Percentiles rank a stretch among this genome's conserved stretches.
Evolutionary conservation across 768 basidiomycete species (phyloP).

Genomic region (Phlebiopsis gigantea): DNA sequence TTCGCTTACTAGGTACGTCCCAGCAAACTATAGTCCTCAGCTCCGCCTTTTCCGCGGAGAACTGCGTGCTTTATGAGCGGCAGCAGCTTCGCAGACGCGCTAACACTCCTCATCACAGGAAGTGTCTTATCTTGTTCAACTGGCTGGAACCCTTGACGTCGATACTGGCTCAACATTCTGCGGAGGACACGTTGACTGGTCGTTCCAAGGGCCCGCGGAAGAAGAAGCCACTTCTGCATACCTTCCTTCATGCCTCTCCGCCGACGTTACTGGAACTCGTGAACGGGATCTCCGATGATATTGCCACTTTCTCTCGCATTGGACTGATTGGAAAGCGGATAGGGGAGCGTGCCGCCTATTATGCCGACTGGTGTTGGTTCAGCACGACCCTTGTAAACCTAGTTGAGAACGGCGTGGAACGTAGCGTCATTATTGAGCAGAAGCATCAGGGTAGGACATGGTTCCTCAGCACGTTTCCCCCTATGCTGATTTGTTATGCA

Average conservation of each 20-base stretch:
- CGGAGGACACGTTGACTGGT: conserved; percentile 60
- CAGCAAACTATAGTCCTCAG: not conserved
- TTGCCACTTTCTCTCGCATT: conserved; percentile 68
- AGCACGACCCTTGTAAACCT: conserved; percentile 72
- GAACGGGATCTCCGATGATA: conserved; percentile 70
- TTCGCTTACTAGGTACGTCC: conserved; percentile 64
- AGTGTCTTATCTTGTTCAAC: conserved; percentile 77
- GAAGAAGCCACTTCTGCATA: conserved; percentile 60
- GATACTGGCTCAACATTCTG: conserved; percentile 64
- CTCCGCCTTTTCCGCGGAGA: not conserved
- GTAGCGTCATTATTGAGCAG: conserved; percentile 59
- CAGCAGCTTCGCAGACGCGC: not conserved
- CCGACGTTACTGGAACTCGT: conserved; percentile 77
- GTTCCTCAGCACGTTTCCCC: not conserved
- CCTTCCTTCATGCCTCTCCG: conserved; percentile 74
- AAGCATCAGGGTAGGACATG: conserved; percentile 51
- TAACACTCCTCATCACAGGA: conserved; percentile 38
- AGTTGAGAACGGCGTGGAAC: conserved; percentile 80
- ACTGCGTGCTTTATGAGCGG: not conserved
- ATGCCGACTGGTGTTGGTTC: conserved; percentile 88
- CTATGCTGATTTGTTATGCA: conserved; percentile 23
- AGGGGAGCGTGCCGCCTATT: conserved; percentile 65
- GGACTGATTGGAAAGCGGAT: conserved; percentile 61
- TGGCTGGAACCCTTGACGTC: conserved; percentile 75
- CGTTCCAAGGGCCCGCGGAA: conserved; percentile 22